These are phyloP conservation scores for Capsella rubella DNA, from an alignment of 441 rosid genomes.

Conservation along the genomic window DNA sequence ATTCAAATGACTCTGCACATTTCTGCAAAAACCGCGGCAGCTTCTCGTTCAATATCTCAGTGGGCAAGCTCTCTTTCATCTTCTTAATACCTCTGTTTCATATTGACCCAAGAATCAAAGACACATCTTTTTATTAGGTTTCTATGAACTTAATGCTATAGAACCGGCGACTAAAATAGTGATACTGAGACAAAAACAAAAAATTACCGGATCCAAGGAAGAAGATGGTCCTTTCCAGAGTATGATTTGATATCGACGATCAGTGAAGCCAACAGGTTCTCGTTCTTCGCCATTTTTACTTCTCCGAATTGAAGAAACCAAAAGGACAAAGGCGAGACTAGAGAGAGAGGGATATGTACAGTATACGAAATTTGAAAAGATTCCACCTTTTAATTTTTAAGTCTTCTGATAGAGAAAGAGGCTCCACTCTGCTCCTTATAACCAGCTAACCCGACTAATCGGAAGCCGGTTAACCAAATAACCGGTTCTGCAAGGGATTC, in stretches of 20 bases:
- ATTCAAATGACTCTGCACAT: conserved; percentile 72
- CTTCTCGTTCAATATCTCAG: conserved; percentile 66
- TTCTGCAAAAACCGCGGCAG: conserved; percentile 89
- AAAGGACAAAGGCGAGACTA: background rate
- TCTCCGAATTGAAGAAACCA: conserved; percentile 16
- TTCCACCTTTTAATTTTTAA: background rate
- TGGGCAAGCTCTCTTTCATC: conserved; percentile 67
- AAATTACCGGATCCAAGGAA: conserved; percentile 89
- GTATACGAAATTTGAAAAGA: conserved; percentile 42
- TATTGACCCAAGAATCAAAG: conserved; percentile 14
- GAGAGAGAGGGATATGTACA: conserved; percentile 16
- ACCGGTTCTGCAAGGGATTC: conserved; percentile 9
- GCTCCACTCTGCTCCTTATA: background rate
- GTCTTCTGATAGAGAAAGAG: background rate
- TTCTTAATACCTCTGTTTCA: conserved; percentile 72
- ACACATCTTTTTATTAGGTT: background rate
- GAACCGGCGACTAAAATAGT: conserved; percentile 16
- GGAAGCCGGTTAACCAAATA: background rate
- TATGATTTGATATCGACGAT: conserved; percentile 81
- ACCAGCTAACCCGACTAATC: conserved; percentile 21
- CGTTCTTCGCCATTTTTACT: conserved; percentile 43
- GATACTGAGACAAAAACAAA: background rate
- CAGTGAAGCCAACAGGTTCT: conserved; percentile 64
- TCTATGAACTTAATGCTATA: conserved; percentile 4
- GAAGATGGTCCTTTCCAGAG: conserved; percentile 81